phyloP scores from a whole-genome alignment of 1,284 basidiomycete species.

The Waitea zeae region DNA sequence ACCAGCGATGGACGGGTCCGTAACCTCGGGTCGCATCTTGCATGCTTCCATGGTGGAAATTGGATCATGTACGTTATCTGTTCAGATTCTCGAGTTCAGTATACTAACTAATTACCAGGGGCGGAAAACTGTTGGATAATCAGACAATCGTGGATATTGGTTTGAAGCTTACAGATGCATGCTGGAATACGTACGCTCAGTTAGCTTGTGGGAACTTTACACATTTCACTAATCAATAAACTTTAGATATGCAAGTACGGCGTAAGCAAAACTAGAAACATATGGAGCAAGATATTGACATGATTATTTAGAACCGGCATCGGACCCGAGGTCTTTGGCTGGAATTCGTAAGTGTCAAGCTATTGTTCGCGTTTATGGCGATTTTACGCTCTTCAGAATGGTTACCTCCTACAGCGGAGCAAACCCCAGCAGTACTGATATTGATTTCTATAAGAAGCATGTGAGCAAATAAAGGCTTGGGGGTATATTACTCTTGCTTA shows the following conservation, averaged over 20 bases:
- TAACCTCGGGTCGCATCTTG: conserved; percentile 50
- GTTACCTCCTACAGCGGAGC: too few relatives aligned
- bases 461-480: too few relatives aligned
- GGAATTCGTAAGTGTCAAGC: too few relatives aligned
- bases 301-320: too few relatives aligned
- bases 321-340: conserved; percentile 51
- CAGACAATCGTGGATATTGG: conserved; percentile 46
- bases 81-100: neutral
- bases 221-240: conserved; percentile 11
- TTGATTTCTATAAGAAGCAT: conserved; percentile 38
- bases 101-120: conserved; percentile 13
- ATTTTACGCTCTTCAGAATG: too few relatives aligned
- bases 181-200: conserved; percentile 59
- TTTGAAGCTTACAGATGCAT: conserved; percentile 43
- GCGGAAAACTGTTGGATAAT: conserved; percentile 48
- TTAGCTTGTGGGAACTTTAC: conserved; percentile 38
- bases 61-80: conserved; percentile 41
- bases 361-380: too few relatives aligned
- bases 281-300: too few relatives aligned
- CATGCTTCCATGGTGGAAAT: conserved; percentile 56
- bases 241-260: neutral
- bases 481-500: too few relatives aligned
- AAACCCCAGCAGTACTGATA: conserved; percentile 19
- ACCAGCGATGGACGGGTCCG: conserved; percentile 21
- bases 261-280: too few relatives aligned